Evolutionary conservation across 2,329 filamentous ascomycete genomes (phyloP), one percentile per base, ranked within the genome.

Genomic region (Colletotrichum limetticola): DNA sequence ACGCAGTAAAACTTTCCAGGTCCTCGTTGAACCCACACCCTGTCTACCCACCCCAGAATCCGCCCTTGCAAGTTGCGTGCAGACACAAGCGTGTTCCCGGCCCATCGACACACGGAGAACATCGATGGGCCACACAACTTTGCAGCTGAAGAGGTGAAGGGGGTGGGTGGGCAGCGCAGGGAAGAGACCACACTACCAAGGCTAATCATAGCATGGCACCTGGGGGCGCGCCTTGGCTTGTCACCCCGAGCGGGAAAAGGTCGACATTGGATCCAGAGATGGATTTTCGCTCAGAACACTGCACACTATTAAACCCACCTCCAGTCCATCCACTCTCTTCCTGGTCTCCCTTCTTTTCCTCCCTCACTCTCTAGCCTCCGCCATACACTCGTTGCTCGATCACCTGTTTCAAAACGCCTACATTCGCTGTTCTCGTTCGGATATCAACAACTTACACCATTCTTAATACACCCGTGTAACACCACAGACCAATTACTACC

Each of bases 401-500:
- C 66, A 66, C 69, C 53, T 68, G 65, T 63, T 72, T 60, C 46
- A 65, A 61, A 57, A 65, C 62, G 62, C 52, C 46, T 62, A 65
- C 70, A 49, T 56, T 72, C 70, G 70, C 62, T 72, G 66, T 65
- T 55, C 64, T 55, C 57, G 35, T 30, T 52, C 70, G 22, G 65
- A 32, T 70, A 49, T 53, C 26, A 59, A 70, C 32, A 28, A 70
- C 55, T 64, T 60, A 61, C 42, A 57, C 55, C 35, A 55, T 71
- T 71, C 62, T 76, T 75, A 74, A 75, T 77, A 77, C 76, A 65
- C 53, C 71, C 70, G 64, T 65, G 62, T 71, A 67, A 72, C 61
- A 72, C 66, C 57, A 73, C 71, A 52, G 26, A 74, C 68, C 53
- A 71, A 66, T 72, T 74, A 79, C 74, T 74, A 79, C 74, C 79